Evolutionary conservation across 257 asterid genomes (phyloP), one percentile per base, ranked within the genome.

Genomic region (Jacaranda copaia): DNA sequence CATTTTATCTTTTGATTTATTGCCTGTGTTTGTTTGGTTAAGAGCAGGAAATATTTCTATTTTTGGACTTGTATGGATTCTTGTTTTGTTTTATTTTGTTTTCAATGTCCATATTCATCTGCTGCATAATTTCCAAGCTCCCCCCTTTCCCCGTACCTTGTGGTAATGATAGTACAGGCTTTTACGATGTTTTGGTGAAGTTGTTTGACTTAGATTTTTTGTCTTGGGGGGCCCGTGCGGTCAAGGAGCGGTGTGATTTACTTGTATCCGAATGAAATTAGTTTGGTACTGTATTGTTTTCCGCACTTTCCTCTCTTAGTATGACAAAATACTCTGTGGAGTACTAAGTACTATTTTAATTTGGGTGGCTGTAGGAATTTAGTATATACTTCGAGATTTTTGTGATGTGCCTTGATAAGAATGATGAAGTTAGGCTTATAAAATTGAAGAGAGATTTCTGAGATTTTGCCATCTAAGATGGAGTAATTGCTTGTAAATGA

Each of bases 1-100:
- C 86, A 53, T 76, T 80, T 15, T 35, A 5, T 74, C 58, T 74
- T 16, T 64, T 53, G 5, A 38, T 42, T 70, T 64, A 25, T 57
- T 49, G 12, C 6, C 39, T 55, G 6, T 66, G 67, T 11, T 70
- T 53, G 67, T 51, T 64, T 42, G 9, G 14, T 40, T 79, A 11
- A 51, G 65, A 51, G 46, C 16, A 32, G 45, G n/a, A 45, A 48
- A 16, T 3, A 38, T 57, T 48, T 48, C 36, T 48, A 51, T 53
- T 78, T 65, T 55, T 7, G 61, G 56, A 15, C 9, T 12, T 32
- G 42, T 38, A 56, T 9, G 25, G 46, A 32, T 46, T 74, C 25
- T 66, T 52, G 69, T 40, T 52, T 15, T 16, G 43, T 81, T 16
- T 55, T 49, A 10, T 25, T 74, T 60, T 14, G 16, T 20, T n/a